phyloP scores from a whole-genome alignment of 768 basidiomycete genomes.

The Trametes coccinea region DNA sequence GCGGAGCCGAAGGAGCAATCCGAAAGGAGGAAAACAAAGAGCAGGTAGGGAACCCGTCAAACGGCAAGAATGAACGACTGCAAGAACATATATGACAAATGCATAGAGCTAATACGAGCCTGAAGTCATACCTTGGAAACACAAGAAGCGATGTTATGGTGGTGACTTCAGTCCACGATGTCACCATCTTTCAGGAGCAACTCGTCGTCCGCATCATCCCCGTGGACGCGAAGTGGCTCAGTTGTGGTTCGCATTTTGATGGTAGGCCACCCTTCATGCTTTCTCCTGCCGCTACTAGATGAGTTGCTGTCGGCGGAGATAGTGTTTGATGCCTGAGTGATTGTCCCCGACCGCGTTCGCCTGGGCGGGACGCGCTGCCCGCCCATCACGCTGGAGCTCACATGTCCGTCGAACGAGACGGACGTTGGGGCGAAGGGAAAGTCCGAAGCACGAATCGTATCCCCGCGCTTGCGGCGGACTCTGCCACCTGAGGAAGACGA shows the following conservation, averaged over 20 bases:
- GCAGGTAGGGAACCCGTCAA: too few relatives aligned
- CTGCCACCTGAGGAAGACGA: background rate
- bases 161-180: background rate
- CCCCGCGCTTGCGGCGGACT: constrained; percentile 39
- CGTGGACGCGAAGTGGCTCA: constrained; percentile 26
- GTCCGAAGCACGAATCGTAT: constrained; percentile 54
- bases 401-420: constrained; percentile 2
- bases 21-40: too few relatives aligned
- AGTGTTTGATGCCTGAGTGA: constrained; percentile 29
- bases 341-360: constrained; percentile 52
- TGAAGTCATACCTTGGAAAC: background rate
- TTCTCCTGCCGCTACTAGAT: constrained; percentile 11
- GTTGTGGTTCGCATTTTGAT: constrained; percentile 29
- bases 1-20: too few relatives aligned
- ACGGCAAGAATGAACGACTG: background rate
- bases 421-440: constrained; percentile 27
- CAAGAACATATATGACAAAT: background rate
- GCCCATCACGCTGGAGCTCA: background rate
- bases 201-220: constrained; percentile 29
- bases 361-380: constrained; percentile 25
- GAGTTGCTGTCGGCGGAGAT: too few relatives aligned
- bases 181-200: constrained; percentile 26
- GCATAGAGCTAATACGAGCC: too few relatives aligned
- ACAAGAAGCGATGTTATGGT: background rate
- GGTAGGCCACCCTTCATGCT: constrained; percentile 19